phyloP scores from a whole-genome alignment of 2,329 filamentous ascomycete genomes.

The Diaporthe vaccinii region DNA sequence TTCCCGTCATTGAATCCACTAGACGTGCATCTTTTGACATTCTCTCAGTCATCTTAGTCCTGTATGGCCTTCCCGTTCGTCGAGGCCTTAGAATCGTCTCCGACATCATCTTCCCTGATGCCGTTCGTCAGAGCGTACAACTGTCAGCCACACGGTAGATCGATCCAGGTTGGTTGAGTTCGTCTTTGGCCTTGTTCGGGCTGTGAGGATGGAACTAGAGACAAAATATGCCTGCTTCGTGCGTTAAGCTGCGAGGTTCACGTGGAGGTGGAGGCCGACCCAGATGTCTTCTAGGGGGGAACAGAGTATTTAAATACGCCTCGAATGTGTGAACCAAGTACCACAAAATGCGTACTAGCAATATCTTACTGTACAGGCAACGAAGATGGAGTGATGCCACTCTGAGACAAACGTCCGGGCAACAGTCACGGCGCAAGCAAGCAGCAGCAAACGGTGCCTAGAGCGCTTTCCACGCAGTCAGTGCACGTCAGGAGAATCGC shows the following conservation, averaged over 20 bases:
- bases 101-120: neutral
- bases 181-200: neutral
- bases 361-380: neutral
- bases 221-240: neutral
- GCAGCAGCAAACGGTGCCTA: neutral
- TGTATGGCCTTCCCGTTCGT: neutral
- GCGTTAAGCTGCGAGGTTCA: neutral
- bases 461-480: neutral
- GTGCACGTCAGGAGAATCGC: neutral
- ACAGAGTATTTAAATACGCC: neutral
- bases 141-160: neutral
- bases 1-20: neutral
- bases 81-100: neutral
- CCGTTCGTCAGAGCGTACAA: neutral
- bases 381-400: neutral
- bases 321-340: neutral
- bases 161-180: neutral
- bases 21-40: neutral
- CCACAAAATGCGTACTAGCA: neutral
- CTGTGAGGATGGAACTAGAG: neutral
- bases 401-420: neutral
- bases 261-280: neutral
- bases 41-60: neutral
- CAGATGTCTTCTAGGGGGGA: neutral
- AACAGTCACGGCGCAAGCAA: neutral